Conservation (phyloP, 352 stramenopile species). For the Phytophthora gonapodyides region DNA sequence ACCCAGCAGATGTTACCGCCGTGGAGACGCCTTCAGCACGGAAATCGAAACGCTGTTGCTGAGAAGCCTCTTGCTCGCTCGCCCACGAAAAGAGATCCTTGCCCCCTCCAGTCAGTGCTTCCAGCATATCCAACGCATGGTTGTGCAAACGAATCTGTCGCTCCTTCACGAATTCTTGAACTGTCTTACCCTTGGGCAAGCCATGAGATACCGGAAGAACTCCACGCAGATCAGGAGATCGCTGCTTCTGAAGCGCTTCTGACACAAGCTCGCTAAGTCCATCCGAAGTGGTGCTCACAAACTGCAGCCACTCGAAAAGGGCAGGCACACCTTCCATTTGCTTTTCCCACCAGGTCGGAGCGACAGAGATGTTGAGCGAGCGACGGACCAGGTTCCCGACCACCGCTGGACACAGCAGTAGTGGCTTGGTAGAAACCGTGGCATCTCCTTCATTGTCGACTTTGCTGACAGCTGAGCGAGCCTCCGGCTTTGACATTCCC, state of each 20-base stretch:
- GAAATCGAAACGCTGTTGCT: constrained; percentile 46
- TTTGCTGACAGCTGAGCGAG: constrained; percentile 54
- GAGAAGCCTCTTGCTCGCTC: constrained; percentile 37
- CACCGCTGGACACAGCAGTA: constrained; percentile 55
- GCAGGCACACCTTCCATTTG: constrained; percentile 57
- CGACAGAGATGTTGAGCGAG: constrained; percentile 75
- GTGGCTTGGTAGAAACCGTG: constrained; percentile 40
- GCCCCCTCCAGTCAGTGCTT: constrained; percentile 20
- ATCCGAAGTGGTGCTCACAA: constrained; percentile 71
- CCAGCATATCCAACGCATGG: constrained; percentile 35
- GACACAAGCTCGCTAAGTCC: constrained; percentile 74
- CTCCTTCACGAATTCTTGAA: constrained; percentile 46
- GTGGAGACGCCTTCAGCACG: constrained; percentile 22
- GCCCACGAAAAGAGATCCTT: constrained; percentile 40
- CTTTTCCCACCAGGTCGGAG: constrained; percentile 68
- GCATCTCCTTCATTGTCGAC: constrained; percentile 67
- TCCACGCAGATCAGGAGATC: constrained; percentile 37
- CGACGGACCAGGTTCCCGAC: constrained; percentile 60
- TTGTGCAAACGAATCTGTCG: constrained; percentile 39
- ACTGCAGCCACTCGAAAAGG: constrained; percentile 77
- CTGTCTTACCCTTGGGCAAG: constrained; percentile 31
- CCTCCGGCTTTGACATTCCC: constrained; percentile 55
- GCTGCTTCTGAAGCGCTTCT: constrained; percentile 60
- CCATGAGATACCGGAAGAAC: constrained; percentile 39
- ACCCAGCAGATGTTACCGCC: constrained; percentile 17